phyloP scores from a whole-genome alignment of 257 asterid species.

The Euphrasia confusa region DNA sequence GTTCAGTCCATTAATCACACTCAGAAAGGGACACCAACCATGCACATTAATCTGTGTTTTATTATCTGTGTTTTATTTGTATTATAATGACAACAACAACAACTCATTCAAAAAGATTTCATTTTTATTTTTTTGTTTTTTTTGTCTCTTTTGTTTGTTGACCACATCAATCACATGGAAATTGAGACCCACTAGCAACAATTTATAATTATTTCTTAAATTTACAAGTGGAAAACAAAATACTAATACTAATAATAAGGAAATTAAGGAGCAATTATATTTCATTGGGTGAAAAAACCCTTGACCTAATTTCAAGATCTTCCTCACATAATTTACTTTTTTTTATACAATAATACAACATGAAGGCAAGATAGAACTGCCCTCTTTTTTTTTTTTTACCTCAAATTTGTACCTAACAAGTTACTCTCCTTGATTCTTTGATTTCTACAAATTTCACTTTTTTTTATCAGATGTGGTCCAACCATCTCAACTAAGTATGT shows the following conservation, averaged over 20 bases:
- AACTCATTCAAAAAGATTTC: background rate
- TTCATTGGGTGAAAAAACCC: no score
- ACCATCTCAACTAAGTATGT: conserved; percentile 39
- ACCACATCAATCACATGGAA: no score
- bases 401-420: conserved; percentile 29
- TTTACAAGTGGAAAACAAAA: background rate
- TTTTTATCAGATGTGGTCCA: conserved; percentile 36
- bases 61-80: no score
- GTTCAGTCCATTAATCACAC: background rate
- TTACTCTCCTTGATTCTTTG: conserved; percentile 22
- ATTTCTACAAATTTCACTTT: conserved; percentile 27
- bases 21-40: conserved; percentile 31
- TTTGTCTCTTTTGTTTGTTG: no score
- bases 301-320: no score
- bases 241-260: background rate
- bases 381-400: background rate
- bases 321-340: conserved; percentile 20
- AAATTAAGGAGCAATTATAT: no score
- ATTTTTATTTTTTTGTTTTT: no score
- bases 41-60: conserved; percentile 24
- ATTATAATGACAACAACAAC: background rate
- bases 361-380: conserved; percentile 25
- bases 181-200: no score
- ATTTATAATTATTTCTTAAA: no score
- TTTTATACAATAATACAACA: conserved; percentile 34